Evolutionary conservation across 257 asterid species (phyloP), one percentile per base, ranked within the genome.

Genomic region (Cynanchum wilfordii): DNA sequence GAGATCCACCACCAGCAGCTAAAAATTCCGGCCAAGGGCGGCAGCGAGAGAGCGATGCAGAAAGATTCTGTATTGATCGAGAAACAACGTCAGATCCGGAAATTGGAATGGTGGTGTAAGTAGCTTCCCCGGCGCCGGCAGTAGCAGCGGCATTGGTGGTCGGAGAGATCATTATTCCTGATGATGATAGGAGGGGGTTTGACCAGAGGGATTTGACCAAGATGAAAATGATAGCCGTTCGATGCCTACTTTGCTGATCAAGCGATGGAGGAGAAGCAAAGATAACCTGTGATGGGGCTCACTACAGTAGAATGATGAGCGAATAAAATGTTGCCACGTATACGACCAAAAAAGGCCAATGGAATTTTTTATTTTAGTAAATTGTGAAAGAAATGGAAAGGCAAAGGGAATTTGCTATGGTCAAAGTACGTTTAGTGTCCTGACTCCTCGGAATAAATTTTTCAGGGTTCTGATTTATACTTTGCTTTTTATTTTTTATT

Each of bases 11-110:
- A 69, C 86, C 66, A 64, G 77, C 75, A 69, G 86, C 73, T 44
- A 92, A 73, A 76, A 89, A 86, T 75, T 89, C 96, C 62, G 92
- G 86, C 96, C 96, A 88, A 24, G 96, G 89, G 22, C 96, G 91
- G 84, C 78, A 25, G 45, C 96, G 86, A 65, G 92, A 84, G 71
- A 92, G 79, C 75, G 75, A 76, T 73, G 89, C 66, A 25, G 83
- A 80, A 45, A 92, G 81, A 83, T 90, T 92, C 63, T 88, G 93
- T 62, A 86, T 51, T 4, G 98, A 92, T 52, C 96, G 79, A 78
- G 81, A 79, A 3, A 90, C 47, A 83, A 87, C 92, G 68, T 84
- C 90, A 30, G 80, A 15, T 58, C 69, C 86, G 75, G 94, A 84
- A 51, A 88, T 90, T 10, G 98, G 93, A 51, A 89, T 88, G 27